Conservation (phyloP, 805 yeast species). For the Blastobotrys peoriensis region DNA sequence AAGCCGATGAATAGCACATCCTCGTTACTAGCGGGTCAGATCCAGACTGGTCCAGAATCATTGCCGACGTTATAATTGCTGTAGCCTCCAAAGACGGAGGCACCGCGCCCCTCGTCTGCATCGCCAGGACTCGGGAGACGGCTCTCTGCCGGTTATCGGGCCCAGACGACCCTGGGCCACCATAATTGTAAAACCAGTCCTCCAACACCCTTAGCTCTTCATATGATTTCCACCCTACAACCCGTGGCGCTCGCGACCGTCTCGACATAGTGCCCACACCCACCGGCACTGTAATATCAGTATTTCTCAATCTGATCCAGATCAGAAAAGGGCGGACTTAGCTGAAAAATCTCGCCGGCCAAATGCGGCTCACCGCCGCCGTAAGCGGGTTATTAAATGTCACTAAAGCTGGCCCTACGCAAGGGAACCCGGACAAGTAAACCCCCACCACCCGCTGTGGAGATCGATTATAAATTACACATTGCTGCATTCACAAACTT, state of each 20-base stretch:
- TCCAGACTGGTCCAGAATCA: constrained; percentile 37
- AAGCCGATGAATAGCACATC: constrained; percentile 61
- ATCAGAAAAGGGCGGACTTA: no score
- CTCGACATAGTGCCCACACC: background rate
- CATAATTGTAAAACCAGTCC: constrained; percentile 43
- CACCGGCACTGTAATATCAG: no score
- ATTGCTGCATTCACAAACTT: no score
- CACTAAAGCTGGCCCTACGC: no score
- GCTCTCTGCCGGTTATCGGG: constrained; percentile 38
- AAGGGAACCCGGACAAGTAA: no score
- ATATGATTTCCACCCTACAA: constrained; percentile 35
- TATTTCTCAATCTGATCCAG: no score
- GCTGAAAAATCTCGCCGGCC: no score
- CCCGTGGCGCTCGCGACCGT: constrained; percentile 21
- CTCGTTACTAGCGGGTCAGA: constrained; percentile 37
- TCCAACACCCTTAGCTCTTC: constrained; percentile 43
- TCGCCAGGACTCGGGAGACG: constrained; percentile 46
- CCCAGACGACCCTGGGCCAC: background rate
- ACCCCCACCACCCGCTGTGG: no score
- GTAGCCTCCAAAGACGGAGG: constrained; percentile 74
- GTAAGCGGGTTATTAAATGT: no score
- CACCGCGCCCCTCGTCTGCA: constrained; percentile 49
- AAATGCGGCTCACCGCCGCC: no score
- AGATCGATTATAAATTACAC: no score
- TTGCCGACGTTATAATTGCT: constrained; percentile 47